Conservation (phyloP, 2,329 filamentous ascomycete genomes). For the Pezicula rhizophila region DNA sequence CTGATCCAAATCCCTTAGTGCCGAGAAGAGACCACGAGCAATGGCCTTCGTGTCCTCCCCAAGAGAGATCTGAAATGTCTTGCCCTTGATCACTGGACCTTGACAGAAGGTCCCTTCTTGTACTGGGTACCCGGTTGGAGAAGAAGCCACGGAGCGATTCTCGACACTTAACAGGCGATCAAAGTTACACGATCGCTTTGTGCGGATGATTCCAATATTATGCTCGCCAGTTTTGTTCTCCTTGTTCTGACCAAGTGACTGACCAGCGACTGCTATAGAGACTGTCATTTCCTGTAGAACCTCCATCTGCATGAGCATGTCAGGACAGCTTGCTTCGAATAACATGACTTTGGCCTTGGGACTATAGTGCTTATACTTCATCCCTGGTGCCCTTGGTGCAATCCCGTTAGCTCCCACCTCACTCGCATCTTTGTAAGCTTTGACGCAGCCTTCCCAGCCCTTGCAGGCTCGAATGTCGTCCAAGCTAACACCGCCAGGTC, state of each 20-base stretch:
- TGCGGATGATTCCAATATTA: constrained; percentile 30
- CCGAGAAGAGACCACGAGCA: constrained; percentile 82
- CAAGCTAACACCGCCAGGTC: constrained; percentile 82
- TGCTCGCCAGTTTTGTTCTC: not conserved
- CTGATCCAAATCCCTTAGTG: constrained; percentile 77
- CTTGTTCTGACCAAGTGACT: not conserved
- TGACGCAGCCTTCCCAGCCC: constrained; percentile 75
- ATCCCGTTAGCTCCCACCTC: constrained; percentile 48
- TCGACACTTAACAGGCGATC: not conserved
- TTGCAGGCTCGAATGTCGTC: constrained; percentile 67
- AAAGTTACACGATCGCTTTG: constrained; percentile 26
- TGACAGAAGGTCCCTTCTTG: not conserved
- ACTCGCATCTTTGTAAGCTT: constrained; percentile 73
- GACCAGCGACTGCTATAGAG: too few species aligned
- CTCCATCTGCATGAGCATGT: constrained; percentile 10
- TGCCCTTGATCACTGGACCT: constrained; percentile 9
- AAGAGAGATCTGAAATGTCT: constrained; percentile 60
- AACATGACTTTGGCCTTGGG: constrained; percentile 81
- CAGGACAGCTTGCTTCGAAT: constrained; percentile 53
- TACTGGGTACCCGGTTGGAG: not conserved
- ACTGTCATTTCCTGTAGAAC: not conserved
- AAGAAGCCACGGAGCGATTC: not conserved
- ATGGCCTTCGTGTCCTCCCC: constrained; percentile 67
- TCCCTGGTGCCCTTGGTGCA: constrained; percentile 82
- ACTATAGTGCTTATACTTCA: constrained; percentile 99